phyloP scores from a whole-genome alignment of 192 early-diverging fungal species.

The Rhizophagus prolifer region DNA sequence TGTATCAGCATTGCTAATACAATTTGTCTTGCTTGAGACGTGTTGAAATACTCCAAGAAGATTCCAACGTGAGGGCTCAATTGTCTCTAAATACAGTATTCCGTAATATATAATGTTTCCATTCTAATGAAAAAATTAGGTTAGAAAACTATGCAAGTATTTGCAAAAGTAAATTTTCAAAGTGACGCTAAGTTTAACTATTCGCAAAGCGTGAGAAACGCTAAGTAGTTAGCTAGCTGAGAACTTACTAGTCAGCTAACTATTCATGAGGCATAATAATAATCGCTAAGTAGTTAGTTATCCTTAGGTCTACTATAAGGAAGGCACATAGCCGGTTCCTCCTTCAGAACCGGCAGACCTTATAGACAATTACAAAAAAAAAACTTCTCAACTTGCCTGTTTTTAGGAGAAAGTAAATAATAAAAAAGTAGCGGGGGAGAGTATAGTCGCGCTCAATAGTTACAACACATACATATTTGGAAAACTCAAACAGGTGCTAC shows the following conservation, averaged over 20 bases:
- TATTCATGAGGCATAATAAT: not conserved
- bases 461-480: too few species aligned
- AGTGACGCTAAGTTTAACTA: too few species aligned
- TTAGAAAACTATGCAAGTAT: too few species aligned
- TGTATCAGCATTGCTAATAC: not conserved
- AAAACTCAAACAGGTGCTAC: too few species aligned
- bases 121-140: too few species aligned
- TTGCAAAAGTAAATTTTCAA: too few species aligned
- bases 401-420: too few species aligned
- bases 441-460: too few species aligned
- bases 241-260: not conserved
- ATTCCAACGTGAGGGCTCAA: not conserved
- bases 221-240: not conserved
- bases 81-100: too few species aligned
- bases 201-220: not conserved
- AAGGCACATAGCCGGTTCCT: not conserved
- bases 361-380: conserved; percentile 1
- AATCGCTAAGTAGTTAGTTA: not conserved
- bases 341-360: not conserved
- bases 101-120: too few species aligned
- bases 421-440: too few species aligned
- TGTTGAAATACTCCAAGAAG: not conserved
- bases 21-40: not conserved
- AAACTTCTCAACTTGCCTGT: not conserved
- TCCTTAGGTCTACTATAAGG: not conserved